Evolutionary conservation across 108 stramenopile genomes (phyloP).

Genomic region (Skeletonema menzelii): DNA sequence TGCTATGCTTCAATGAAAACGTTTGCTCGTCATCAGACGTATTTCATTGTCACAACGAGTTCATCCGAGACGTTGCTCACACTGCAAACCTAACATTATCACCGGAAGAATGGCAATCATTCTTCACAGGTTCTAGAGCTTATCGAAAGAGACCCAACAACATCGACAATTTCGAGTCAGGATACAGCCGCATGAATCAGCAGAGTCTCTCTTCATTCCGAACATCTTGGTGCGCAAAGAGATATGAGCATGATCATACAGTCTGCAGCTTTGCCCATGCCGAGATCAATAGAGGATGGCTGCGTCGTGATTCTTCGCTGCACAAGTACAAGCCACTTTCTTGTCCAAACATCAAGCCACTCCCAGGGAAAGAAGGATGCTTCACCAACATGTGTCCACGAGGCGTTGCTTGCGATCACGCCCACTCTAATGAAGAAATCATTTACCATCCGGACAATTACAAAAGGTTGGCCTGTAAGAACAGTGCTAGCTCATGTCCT

Average conservation of each 20-base stretch:
- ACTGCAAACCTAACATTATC: conserved; percentile 71
- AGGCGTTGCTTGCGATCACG: conserved; percentile 54
- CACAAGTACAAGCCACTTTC: conserved; percentile 61
- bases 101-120: conserved; percentile 76
- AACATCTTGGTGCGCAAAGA: conserved; percentile 86
- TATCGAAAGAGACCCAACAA: conserved; percentile 12
- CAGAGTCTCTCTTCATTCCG: conserved; percentile 71
- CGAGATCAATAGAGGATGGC: conserved; percentile 81
- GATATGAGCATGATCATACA: conserved; percentile 86
- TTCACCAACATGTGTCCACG: conserved; percentile 43
- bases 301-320: conserved; percentile 69
- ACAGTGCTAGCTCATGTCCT: conserved; percentile 42
- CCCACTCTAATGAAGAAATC: conserved; percentile 86
- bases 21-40: conserved; percentile 85
- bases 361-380: conserved; percentile 30
- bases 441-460: conserved; percentile 73
- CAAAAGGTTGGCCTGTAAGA: conserved; percentile 62
- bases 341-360: conserved; percentile 57
- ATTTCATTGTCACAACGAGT: conserved; percentile 89
- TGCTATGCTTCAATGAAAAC: conserved; percentile 91
- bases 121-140: conserved; percentile 60
- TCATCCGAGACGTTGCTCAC: conserved; percentile 86
- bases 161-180: conserved; percentile 19
- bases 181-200: conserved; percentile 52
- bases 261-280: conserved; percentile 85